phyloP scores from a whole-genome alignment of 306 rosid genomes.

The Lithocarpus polystachyus region DNA sequence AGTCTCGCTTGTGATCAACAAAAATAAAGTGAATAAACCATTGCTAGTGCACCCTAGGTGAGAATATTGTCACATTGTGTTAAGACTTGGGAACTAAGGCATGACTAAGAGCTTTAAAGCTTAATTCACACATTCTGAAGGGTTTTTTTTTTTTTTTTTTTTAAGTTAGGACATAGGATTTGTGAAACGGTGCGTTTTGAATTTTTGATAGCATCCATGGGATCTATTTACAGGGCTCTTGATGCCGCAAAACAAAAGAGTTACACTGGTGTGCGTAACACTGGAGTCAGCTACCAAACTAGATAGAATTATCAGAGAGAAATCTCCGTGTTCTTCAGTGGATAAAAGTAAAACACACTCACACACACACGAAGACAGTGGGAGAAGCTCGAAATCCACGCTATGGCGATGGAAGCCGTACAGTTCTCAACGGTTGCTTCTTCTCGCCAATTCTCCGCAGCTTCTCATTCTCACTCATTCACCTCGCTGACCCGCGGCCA shows the following conservation, averaged over 20 bases:
- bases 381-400: neutral
- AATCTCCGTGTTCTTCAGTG: constrained; percentile 9
- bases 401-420: constrained; percentile 56
- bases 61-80: too few relatives aligned
- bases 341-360: constrained; percentile 25
- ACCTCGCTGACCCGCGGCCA: constrained; percentile 24
- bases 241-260: neutral
- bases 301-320: constrained; percentile 6
- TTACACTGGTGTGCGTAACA: neutral
- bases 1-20: fast-evolving
- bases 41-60: too few relatives aligned
- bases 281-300: neutral
- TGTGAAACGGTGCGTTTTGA: neutral
- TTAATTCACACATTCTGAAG: too few relatives aligned
- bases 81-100: too few relatives aligned
- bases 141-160: too few relatives aligned
- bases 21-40: too few relatives aligned
- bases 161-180: too few relatives aligned
- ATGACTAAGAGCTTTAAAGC: fast-evolving
- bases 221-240: neutral
- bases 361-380: neutral
- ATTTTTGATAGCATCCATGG: neutral
- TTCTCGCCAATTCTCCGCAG: constrained; percentile 64
- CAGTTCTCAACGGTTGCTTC: constrained; percentile 54
- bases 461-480: constrained; percentile 30